Conservation (phyloP, 305 asterid species). For the Fraxinus latifolia region DNA sequence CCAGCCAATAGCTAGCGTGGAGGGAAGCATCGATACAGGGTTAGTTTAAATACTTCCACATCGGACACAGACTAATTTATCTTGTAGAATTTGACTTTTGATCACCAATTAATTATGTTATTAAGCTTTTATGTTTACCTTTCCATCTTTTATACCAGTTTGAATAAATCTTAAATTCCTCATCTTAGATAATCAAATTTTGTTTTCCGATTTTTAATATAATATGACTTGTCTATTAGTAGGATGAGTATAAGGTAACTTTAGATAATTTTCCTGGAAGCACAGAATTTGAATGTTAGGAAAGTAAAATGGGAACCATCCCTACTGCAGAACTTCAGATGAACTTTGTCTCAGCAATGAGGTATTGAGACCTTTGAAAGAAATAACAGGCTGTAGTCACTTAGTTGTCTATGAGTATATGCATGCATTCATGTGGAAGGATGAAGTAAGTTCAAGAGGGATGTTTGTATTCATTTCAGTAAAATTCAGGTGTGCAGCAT, state of each 20-base stretch:
- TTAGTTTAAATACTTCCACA: conserved; percentile 34
- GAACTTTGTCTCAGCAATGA: conserved; percentile 11
- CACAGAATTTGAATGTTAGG: neutral
- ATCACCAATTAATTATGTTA: neutral
- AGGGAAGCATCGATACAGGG: conserved; percentile 79
- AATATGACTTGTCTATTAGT: neutral
- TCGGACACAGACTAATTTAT: conserved; percentile 15
- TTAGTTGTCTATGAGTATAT: neutral
- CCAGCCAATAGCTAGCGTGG: conserved; percentile 78
- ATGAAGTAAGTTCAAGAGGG: neutral
- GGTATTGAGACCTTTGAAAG: conserved; percentile 5
- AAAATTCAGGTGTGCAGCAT: neutral
- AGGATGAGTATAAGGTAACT: neutral
- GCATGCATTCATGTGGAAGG: neutral
- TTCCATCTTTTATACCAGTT: neutral
- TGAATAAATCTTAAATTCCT: neutral
- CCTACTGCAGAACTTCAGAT: neutral
- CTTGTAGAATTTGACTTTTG: conserved; percentile 18
- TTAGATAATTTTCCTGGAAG: neutral
- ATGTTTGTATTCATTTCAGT: neutral
- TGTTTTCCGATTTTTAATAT: neutral
- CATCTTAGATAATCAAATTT: neutral
- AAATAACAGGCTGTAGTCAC: neutral
- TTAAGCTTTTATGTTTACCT: conserved; percentile 9
- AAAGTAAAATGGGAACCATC: neutral